Evolutionary conservation across 371 early-diverging fungal genomes (phyloP), one percentile per base, ranked within the genome.

Genomic region (Cladochytrium tenue): DNA sequence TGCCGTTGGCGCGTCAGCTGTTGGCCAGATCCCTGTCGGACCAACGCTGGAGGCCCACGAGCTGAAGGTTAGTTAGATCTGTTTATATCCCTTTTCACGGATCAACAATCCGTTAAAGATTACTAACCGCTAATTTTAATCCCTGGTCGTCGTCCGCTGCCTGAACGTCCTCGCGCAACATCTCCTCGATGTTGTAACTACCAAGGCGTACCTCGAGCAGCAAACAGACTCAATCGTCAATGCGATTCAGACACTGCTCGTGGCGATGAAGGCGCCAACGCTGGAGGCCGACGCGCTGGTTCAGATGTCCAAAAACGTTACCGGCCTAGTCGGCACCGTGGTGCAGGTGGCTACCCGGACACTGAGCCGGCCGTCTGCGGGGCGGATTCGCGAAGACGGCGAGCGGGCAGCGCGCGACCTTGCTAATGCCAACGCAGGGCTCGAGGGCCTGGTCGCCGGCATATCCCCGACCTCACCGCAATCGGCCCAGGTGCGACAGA

Each of bases 191-290:
- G n/a, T n/a, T n/a, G n/a, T n/a, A n/a, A n/a, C n/a, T n/a, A n/a
- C n/a, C n/a, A n/a, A 77, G 78, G 60, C 57, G n/a, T 93, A 88
- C 66, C 78, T 96, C 17, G 95, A 95, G 75, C 77, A 79, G 32
- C 92, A 94, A 67, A 95, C 95, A 0, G 94, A 92, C 72, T 76
- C 80, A 32, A 93, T 95, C 58, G 93, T 96, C 3, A 86, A 89
- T 26, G 88, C 90, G 0, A 95, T 96, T 57, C 95, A 96, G 69
- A 78, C 76, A 13, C 78, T 96, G 27, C 76, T 95, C 51, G 75
- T 76, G 25, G 83, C 90, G 2, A 85, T 95, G 68, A 85, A 88
- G 50, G 68, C 72, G 33, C 59, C 67, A 4, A 74, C 88, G 33
- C 73, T 79, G 59, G 79, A 80, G n/a, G 67, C 81, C 1, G 89